Conservation (phyloP, 2,329 filamentous ascomycete genomes). For the Immersiporthe knoxdaviesiana region DNA sequence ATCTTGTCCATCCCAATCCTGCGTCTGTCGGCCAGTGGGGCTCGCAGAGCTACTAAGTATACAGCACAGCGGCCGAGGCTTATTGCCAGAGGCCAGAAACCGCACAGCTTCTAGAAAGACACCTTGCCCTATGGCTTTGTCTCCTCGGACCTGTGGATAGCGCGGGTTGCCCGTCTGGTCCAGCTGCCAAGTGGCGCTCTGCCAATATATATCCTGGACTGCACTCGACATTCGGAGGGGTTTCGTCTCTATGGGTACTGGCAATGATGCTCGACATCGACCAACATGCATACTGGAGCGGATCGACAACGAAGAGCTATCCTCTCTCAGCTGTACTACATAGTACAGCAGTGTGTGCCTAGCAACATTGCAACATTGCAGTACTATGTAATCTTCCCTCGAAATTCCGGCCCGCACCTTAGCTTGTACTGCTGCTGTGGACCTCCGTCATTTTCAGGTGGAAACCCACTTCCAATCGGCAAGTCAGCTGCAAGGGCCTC, state of each 20-base stretch:
- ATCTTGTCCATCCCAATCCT: background rate
- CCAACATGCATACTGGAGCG: background rate
- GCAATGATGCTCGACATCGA: background rate
- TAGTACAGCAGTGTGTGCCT: background rate
- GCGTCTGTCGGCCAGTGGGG: background rate
- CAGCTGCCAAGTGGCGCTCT: background rate
- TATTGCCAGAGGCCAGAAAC: background rate
- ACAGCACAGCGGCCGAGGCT: background rate
- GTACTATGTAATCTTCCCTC: background rate
- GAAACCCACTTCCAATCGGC: background rate
- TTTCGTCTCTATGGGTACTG: background rate
- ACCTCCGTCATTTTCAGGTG: constrained; percentile 5
- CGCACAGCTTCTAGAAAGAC: background rate
- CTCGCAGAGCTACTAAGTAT: background rate
- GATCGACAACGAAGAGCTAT: background rate
- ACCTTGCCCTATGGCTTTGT: background rate
- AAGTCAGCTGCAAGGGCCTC: constrained; percentile 3
- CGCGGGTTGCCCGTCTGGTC: background rate
- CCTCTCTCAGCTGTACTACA: background rate
- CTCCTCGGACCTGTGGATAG: background rate
- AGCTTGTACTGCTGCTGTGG: background rate
- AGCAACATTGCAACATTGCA: background rate
- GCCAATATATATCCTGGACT: background rate
- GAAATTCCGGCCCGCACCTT: background rate
- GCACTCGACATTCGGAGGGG: background rate